Conservation (phyloP, 805 yeast species). For the Cyberlindnera lachancei region DNA sequence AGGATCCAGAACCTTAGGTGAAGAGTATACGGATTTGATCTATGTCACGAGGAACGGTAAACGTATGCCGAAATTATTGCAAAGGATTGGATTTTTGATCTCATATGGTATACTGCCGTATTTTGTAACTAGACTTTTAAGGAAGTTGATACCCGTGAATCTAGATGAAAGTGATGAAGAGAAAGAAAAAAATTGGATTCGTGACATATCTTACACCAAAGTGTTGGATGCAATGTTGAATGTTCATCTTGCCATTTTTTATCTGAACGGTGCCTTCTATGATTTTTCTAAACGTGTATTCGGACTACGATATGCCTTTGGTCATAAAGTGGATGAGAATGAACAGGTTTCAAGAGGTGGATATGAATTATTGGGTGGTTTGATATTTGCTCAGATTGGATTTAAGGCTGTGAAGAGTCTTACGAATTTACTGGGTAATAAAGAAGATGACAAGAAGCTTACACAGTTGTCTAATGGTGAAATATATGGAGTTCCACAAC, state of each 20-base stretch:
- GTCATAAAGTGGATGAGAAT: conserved; percentile 46
- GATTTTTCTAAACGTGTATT: conserved; percentile 66
- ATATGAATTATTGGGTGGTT: conserved; percentile 67
- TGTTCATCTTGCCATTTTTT: conserved; percentile 73
- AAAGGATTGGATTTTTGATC: conserved; percentile 51
- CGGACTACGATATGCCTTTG: conserved; percentile 74
- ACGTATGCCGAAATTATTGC: conserved; percentile 35
- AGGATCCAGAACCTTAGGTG: conserved; percentile 84
- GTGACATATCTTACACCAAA: conserved; percentile 33
- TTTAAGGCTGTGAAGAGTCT: conserved; percentile 29
- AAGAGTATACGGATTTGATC: conserved; percentile 81
- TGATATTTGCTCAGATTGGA: conserved; percentile 46
- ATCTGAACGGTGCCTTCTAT: conserved; percentile 77
- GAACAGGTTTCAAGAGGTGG: conserved; percentile 40
- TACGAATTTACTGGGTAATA: neutral
- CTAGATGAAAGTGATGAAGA: conserved; percentile 10
- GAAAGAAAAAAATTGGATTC: conserved; percentile 12
- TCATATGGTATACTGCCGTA: conserved; percentile 62
- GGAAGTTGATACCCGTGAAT: conserved; percentile 8
- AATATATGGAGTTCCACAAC: neutral
- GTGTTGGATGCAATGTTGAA: conserved; percentile 49
- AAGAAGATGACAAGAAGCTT: neutral
- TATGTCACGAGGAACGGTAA: conserved; percentile 52
- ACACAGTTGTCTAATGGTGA: neutral
- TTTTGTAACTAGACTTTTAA: conserved; percentile 26